phyloP scores from a whole-genome alignment of 176 grass and related monocot species.

The Oryza glaberrima region DNA sequence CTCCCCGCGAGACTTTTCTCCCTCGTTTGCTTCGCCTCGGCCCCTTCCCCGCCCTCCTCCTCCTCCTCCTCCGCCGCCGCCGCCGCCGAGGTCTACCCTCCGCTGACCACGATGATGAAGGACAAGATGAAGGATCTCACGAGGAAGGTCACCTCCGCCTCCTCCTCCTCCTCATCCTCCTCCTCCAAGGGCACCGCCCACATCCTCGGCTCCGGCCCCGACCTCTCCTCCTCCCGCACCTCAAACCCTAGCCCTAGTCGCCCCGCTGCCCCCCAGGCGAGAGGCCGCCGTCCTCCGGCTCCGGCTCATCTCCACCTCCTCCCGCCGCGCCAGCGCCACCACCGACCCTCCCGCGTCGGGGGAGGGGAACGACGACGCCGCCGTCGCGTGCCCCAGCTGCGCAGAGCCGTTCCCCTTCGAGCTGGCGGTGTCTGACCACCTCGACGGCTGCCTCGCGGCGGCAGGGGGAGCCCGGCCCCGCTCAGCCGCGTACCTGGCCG shows the following conservation, averaged over 20 bases:
- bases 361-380: not conserved
- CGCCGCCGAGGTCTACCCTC: not conserved
- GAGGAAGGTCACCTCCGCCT: slow-evolving; percentile 78
- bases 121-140: slow-evolving; percentile 91
- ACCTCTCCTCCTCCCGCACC: slow-evolving; percentile 33
- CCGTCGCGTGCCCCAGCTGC: slow-evolving; percentile 70
- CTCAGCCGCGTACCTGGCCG: slow-evolving; percentile 59
- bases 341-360: not conserved
- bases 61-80: not conserved
- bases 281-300: slow-evolving; percentile 33
- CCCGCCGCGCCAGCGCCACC: slow-evolving; percentile 1
- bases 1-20: not conserved
- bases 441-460: slow-evolving; percentile 67
- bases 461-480: slow-evolving; percentile 42
- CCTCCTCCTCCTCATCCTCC: slow-evolving; percentile 44
- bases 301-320: slow-evolving; percentile 47
- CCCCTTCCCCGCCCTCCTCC: not conserved
- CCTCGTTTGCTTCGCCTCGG: slow-evolving; percentile 25
- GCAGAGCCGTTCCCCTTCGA: slow-evolving; percentile 61
- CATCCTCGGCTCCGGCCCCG: slow-evolving; percentile 57
- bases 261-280: slow-evolving; percentile 22
- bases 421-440: slow-evolving; percentile 60
- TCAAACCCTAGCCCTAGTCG: slow-evolving; percentile 51
- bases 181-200: slow-evolving; percentile 76
- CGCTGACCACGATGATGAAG: slow-evolving; percentile 58